Base-by-base conservation (phyloP, 2,329 filamentous ascomycete species). In the Pseudogymnoascus pannorum region DNA sequence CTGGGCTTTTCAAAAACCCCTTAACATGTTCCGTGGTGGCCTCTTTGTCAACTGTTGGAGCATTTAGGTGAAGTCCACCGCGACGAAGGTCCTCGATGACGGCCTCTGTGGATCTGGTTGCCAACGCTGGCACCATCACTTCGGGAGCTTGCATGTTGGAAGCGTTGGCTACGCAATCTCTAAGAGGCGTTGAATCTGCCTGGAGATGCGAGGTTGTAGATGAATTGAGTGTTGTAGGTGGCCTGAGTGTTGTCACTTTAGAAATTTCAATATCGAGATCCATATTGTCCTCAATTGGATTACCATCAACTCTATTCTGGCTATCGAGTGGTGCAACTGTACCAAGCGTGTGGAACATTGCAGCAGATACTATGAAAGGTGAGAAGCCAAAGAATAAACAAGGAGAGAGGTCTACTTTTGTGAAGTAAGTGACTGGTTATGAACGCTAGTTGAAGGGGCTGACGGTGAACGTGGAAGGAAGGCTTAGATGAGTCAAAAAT, bases 1-100 rank as follows among this genome's bases (percentile, higher is more conserved):
- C 16, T 11, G 33, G 38, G 4, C 7, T 11, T 22, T 8, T 16
- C 29, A 11, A 54, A 38, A 36, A 29, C 8, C 38, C 38, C 16
- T 24, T 35, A 61, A 24, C 22, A 40, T 3, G 58, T 26, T 12
- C 26, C 20, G 26, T 8, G 20, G 24, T n/a, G 20, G 26, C 9
- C n/a, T 33, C 16, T n/a, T 58, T 22, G 31, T 58, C 5, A 38
- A 16, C 2, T 24, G 24, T 54, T 16, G 44, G 24, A 20, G 2
- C 36, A 0, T n/a, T 11, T 18, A 8, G 57, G 24, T 42, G 33
- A 42, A 58, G 11, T 42, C 9, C 48, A 40, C 26, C 12, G 22
- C 44, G 42, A 42, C 66, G 65, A 3, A 72, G 63, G 24, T 72
- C 69, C 6, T 68, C 68, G 57, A 71, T 70, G 1, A 72, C 68